These are phyloP conservation scores for Pyrenophora graminea DNA, from an alignment of 2,329 filamentous ascomycete genomes.

Conservation along the genomic window DNA sequence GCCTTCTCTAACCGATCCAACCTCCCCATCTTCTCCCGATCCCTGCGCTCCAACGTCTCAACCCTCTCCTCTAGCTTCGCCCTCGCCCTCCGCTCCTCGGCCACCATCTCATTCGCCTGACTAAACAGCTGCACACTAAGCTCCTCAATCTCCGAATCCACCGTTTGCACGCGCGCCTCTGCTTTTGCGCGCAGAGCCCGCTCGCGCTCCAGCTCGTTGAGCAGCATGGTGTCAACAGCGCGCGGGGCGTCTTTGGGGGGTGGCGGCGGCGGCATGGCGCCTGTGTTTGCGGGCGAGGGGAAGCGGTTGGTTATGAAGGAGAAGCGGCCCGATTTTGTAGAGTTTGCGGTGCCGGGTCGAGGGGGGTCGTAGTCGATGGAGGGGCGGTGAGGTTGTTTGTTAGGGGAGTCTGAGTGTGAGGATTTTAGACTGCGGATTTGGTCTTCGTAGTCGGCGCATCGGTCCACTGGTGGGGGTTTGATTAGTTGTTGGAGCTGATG, in stretches of 20 bases:
- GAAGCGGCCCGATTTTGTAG: conserved; percentile 46
- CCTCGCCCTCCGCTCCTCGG: conserved; percentile 70
- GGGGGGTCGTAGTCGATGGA: conserved; percentile 30
- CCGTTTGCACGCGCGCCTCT: conserved; percentile 68
- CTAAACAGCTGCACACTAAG: conserved; percentile 75
- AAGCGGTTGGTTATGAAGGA: conserved; percentile 50
- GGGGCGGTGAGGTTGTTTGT: conserved; percentile 13
- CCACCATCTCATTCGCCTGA: conserved; percentile 88
- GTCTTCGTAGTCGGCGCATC: conserved; percentile 77
- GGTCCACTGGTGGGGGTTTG: conserved; percentile 51
- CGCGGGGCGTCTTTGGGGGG: conserved; percentile 17
- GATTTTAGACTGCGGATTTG: conserved; percentile 63
- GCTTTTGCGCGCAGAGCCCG: conserved; percentile 68
- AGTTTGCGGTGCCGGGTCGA: conserved; percentile 36
- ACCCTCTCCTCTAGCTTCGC: conserved; percentile 74
- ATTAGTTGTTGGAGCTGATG: conserved; percentile 5
- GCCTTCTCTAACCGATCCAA: conserved; percentile 73
- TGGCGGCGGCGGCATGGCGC: conserved; percentile 42
- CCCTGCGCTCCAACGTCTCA: conserved; percentile 68
- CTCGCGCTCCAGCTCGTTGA: conserved; percentile 68
- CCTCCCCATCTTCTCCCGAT: conserved; percentile 69
- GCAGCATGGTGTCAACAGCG: conserved; percentile 54
- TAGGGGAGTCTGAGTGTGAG: conserved; percentile 21
- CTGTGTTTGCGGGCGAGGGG: conserved; percentile 36
- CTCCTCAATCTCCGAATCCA: conserved; percentile 77